These are phyloP conservation scores for Copromyces sp. DNA, from an alignment of 495 filamentous ascomycete species.

Conservation along the genomic window DNA sequence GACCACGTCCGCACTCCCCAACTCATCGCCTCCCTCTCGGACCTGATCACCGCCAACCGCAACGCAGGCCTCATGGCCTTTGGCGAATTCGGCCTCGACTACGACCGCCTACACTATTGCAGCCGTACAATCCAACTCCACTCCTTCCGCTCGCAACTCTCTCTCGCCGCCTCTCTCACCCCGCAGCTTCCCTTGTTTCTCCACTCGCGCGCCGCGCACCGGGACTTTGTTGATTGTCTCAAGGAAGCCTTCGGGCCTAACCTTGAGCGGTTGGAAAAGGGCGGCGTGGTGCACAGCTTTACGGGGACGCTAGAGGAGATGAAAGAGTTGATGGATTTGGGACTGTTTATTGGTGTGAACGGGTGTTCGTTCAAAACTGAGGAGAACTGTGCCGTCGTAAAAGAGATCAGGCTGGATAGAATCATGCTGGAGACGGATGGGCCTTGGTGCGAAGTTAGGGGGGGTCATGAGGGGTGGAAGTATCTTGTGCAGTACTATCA, in stretches of 20 bases:
- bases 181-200: constrained; percentile 81
- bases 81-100: constrained; percentile 93
- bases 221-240: constrained; percentile 64
- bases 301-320: constrained; percentile 80
- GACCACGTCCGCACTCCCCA: constrained; percentile 23
- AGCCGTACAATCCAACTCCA: constrained; percentile 67
- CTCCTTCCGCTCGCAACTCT: constrained; percentile 72
- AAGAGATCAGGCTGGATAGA: constrained; percentile 57
- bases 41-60: constrained; percentile 35
- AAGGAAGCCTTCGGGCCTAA: constrained; percentile 32
- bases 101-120: constrained; percentile 77
- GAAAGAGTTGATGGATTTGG: constrained; percentile 59
- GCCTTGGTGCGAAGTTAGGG: constrained; percentile 71
- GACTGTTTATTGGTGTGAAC: constrained; percentile 78
- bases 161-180: constrained; percentile 53
- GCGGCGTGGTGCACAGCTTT: constrained; percentile 83
- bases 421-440: constrained; percentile 92
- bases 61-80: constrained; percentile 57
- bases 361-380: constrained; percentile 89
- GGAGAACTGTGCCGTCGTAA: constrained; percentile 75
- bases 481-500: constrained; percentile 31
- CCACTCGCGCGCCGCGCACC: constrained; percentile 74
- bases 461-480: constrained; percentile 52
- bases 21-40: constrained; percentile 50
- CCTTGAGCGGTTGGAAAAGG: constrained; percentile 51